Evolutionary conservation across 306 rosid genomes (phyloP).

Genomic region (Cucurbita maxima): DNA sequence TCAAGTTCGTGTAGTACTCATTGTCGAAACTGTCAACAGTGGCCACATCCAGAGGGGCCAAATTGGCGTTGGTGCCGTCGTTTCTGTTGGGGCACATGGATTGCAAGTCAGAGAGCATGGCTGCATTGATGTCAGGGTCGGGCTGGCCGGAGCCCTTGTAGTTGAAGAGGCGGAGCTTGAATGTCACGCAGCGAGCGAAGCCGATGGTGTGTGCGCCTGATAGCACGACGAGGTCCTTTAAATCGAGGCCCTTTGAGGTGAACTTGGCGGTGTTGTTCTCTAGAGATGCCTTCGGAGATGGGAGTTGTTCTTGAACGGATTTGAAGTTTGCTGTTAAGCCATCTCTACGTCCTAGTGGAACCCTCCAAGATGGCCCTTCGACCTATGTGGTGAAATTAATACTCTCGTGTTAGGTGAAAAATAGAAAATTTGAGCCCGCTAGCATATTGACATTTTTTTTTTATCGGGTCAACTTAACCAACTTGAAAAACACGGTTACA

Average conservation of each 20-base stretch:
- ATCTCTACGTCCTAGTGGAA: slow-evolving; percentile 52
- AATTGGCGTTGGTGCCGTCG: slow-evolving; percentile 22
- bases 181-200: slow-evolving; percentile 46
- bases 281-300: slow-evolving; percentile 44
- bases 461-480: too few relatives aligned
- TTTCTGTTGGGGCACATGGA: slow-evolving; percentile 30
- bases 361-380: slow-evolving; percentile 49
- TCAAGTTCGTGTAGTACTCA: slow-evolving; percentile 25
- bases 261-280: slow-evolving; percentile 42
- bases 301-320: slow-evolving; percentile 39
- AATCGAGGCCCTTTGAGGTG: slow-evolving; percentile 46
- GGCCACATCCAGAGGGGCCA: slow-evolving; percentile 46
- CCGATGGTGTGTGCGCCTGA: slow-evolving; percentile 78
- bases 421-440: too few relatives aligned
- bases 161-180: slow-evolving; percentile 48
- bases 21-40: slow-evolving; percentile 33
- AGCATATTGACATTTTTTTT: too few relatives aligned
- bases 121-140: slow-evolving; percentile 34
- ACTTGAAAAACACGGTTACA: too few relatives aligned
- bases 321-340: slow-evolving; percentile 27
- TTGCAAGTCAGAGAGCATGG: slow-evolving; percentile 21
- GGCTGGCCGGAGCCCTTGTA: slow-evolving; percentile 42
- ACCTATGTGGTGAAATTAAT: slow-evolving; percentile 7
- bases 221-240: slow-evolving; percentile 53
- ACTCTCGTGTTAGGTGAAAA: too few relatives aligned